phyloP scores from a whole-genome alignment of 441 rosid species.

The Mallotus repandus region DNA sequence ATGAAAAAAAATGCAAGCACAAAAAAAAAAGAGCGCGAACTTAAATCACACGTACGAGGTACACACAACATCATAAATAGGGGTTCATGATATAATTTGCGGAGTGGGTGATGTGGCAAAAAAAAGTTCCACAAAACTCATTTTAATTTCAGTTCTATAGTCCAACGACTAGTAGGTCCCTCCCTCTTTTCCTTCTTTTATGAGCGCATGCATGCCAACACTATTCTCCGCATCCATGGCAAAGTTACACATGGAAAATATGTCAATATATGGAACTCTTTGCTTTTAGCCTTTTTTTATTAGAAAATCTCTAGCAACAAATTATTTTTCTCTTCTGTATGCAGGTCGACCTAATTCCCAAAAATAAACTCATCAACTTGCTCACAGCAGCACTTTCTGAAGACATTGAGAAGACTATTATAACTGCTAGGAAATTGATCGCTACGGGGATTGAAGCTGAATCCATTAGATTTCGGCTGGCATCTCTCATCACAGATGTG shows the following conservation, averaged over 20 bases:
- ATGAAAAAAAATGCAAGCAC: too few relatives aligned
- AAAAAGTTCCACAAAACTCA: too few relatives aligned
- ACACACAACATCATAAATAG: too few relatives aligned
- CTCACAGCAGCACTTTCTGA: conserved; percentile 5
- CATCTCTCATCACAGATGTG: conserved; percentile 4
- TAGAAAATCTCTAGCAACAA: not conserved
- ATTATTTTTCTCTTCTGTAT: not conserved
- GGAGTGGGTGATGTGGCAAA: too few relatives aligned
- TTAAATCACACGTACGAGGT: too few relatives aligned
- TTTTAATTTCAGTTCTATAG: not conserved
- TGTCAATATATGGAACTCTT: not conserved
- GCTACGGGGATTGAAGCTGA: conserved; percentile 12
- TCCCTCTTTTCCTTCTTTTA: not conserved
- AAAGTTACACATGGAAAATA: not conserved
- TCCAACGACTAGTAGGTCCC: conserved; percentile 10
- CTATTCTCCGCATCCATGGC: too few relatives aligned
- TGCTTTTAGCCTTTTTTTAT: not conserved
- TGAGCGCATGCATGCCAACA: too few relatives aligned
- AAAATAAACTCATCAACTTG: conserved; percentile 2
- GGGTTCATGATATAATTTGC: too few relatives aligned
- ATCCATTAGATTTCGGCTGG: conserved; percentile 1
- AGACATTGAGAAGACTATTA: conserved; percentile 4
- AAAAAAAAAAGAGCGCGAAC: too few relatives aligned
- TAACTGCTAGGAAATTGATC: conserved; percentile 4
- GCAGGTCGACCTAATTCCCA: conserved; percentile 7